A percentile compares a stretch with the other conserved stretches of the same genome.
Evolutionary conservation across 805 yeast genomes (phyloP).

Genomic region (Yamadazyma insecticola): DNA sequence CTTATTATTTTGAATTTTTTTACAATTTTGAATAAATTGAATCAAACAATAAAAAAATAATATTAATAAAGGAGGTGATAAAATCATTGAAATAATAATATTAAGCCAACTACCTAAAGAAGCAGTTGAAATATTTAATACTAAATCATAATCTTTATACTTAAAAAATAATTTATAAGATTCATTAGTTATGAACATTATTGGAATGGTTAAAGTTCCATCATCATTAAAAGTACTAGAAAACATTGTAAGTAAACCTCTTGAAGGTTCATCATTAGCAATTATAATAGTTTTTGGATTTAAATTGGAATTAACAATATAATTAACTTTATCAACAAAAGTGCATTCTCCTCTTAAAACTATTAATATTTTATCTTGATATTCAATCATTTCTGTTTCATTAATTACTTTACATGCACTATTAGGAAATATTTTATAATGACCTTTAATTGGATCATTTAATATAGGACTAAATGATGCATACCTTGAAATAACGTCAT

Average conservation of each 20-base stretch:
- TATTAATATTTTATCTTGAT: constrained; percentile 21
- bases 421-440: constrained; percentile 22
- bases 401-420: constrained; percentile 23
- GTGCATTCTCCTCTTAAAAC: constrained; percentile 50
- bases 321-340: constrained; percentile 47
- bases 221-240: constrained; percentile 41
- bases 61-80: constrained; percentile 39
- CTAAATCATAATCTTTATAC: constrained; percentile 6
- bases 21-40: constrained; percentile 22
- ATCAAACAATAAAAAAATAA: constrained; percentile 28
- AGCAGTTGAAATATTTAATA: constrained; percentile 25
- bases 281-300: constrained; percentile 49
- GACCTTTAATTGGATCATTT: constrained; percentile 17
- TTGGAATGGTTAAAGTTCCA: constrained; percentile 38
- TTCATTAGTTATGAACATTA: constrained; percentile 47
- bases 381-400: constrained; percentile 9
- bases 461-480: constrained; percentile 40
- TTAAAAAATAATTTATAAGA: constrained; percentile 28
- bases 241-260: constrained; percentile 53
- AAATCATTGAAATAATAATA: constrained; percentile 35
- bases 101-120: constrained; percentile 35
- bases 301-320: constrained; percentile 32
- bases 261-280: constrained; percentile 46
- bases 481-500: constrained; percentile 28
- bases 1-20: constrained; percentile 21